Evolutionary conservation across 192 early-diverging fungal genomes (phyloP), one percentile per base, ranked within the genome.

Genomic region (Coemansia sp.): DNA sequence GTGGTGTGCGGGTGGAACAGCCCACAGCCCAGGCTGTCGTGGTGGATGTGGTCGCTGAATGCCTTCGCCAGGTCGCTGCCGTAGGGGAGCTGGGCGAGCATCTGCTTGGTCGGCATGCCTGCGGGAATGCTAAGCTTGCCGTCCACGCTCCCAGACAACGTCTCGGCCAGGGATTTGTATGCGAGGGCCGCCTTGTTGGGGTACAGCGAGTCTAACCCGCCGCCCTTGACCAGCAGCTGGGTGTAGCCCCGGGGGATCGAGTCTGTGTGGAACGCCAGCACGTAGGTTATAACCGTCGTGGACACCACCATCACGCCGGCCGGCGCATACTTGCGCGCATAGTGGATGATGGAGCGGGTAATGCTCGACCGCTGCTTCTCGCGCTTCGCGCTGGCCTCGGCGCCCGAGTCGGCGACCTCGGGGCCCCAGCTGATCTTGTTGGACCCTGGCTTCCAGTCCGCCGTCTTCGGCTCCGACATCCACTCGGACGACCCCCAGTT

Each of bases 1-100:
- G 60, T 71, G 9, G 81, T 77, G 29, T 82, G 51, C 21, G 88
- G 87, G 48, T 90, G 88, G 51, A 84, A 71, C 44, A 88, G 23
- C 1, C 83, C 85, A 35, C 88, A 90, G 24, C 80, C 59, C 14
- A 82, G 71, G 46, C 59, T 80, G 58, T 82, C 63, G 52, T 88
- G 86, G 9, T 75, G 77, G 14, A 88, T 46, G 3, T 53, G 43
- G 4, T 57, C 56, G 9, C 68, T 72, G 4, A 83, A 64, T 6
- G 81, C 58, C 2, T 63, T 69, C 4, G 78, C 68, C 42, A 87
- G 72, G 57, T 83, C 82, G 4, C 67, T 67, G 19, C 84, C 83
- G 45, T 82, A 78, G 7, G 86, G 83, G 22, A 80, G 62, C 12
- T 77, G 48, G 2, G 84, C 60, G 27, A 89, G 58, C 54, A 73